A percentile compares a stretch with the other conserved stretches of the same genome.
These are phyloP conservation scores for Benincasa hispida DNA, from an alignment of 306 rosid genomes.

Conservation along the genomic window DNA sequence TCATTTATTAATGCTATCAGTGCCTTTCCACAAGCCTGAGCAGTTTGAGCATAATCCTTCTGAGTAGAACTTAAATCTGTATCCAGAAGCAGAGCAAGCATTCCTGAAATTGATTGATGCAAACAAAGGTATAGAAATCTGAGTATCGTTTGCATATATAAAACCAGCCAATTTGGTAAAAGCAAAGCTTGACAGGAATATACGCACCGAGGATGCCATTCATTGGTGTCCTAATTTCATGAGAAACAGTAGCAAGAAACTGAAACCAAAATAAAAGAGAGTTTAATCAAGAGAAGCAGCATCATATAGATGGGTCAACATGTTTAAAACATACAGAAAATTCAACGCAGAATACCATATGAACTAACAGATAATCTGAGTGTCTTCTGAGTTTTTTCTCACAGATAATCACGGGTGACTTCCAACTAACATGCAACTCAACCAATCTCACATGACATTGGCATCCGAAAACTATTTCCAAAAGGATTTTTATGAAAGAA, in stretches of 20 bases:
- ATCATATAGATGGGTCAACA: constrained; percentile 11
- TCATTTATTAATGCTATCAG: constrained; percentile 82
- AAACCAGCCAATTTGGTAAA: neutral
- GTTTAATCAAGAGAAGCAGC: constrained; percentile 8
- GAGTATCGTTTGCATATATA: neutral
- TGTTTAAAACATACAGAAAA: neutral
- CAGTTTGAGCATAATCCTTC: constrained; percentile 91
- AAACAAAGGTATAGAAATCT: neutral
- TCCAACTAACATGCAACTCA: neutral
- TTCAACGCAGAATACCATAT: neutral
- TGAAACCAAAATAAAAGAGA: constrained; percentile 20
- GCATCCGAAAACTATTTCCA: neutral
- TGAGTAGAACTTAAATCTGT: constrained; percentile 88
- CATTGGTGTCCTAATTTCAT: constrained; percentile 99
- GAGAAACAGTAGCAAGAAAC: constrained; percentile 98
- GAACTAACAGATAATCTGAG: too few relatives aligned
- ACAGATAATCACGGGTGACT: neutral
- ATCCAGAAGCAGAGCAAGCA: constrained; percentile 90
- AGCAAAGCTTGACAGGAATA: neutral
- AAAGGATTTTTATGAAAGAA: neutral
- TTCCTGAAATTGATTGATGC: constrained; percentile 39
- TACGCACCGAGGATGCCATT: constrained; percentile 84
- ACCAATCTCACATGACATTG: neutral
- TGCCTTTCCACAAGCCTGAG: constrained; percentile 95
- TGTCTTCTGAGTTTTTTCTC: neutral